Percentiles rank a stretch among this genome's conserved stretches.
Conservation (phyloP, 1,284 basidiomycete species). For the Tilletia indica region DNA sequence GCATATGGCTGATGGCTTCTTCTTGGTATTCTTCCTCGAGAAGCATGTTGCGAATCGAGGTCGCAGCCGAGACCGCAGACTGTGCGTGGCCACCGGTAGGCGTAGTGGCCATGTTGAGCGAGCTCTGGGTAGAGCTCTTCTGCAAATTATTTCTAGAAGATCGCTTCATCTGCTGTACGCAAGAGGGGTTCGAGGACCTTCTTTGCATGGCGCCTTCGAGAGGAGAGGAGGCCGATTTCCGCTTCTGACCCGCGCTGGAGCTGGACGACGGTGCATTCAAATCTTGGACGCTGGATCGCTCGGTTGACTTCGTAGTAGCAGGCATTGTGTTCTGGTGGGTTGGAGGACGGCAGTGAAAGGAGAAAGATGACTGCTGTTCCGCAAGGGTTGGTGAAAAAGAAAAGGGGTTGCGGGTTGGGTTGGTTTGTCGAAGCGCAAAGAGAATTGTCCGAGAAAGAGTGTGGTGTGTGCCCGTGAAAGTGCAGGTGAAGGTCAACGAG, state of each 20-base stretch:
- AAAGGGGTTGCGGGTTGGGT: too few species aligned
- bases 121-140: neutral
- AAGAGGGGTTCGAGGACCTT: conserved; percentile 1
- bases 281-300: neutral
- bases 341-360: neutral
- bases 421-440: too few species aligned
- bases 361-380: too few species aligned
- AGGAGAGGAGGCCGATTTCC: conserved; percentile 1
- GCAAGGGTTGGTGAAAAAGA: too few species aligned
- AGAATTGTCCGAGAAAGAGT: neutral
- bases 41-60: conserved; percentile 39
- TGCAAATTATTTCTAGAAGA: neutral
- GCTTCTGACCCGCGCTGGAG: conserved; percentile 5
- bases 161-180: neutral
- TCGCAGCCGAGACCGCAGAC: neutral
- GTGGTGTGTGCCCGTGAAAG: too few species aligned
- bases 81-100: neutral
- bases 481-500: neutral
- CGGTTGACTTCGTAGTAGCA: too few species aligned
- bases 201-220: neutral
- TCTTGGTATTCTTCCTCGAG: conserved; percentile 90
- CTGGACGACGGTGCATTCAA: neutral
- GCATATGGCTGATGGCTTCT: conserved; percentile 90
- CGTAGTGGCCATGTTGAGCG: neutral
- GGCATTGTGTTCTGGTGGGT: neutral